Evolutionary conservation across 2,329 filamentous ascomycete genomes (phyloP).

Genomic region (Sordariomycetes sp.): DNA sequence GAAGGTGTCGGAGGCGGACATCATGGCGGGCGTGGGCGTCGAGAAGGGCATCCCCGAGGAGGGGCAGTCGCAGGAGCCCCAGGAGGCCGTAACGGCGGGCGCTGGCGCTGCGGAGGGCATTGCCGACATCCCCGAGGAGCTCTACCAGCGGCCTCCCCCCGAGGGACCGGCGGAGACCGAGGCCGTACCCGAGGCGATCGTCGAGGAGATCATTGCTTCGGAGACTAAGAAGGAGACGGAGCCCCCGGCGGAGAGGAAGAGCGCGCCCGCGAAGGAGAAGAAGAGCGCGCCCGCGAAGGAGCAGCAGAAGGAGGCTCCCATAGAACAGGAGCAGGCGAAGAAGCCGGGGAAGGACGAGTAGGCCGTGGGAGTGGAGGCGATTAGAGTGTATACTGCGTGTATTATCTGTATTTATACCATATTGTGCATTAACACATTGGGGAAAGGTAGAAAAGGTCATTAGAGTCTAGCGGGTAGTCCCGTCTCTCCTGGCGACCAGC

Average conservation of each 20-base stretch:
- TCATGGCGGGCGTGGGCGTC: slow-evolving; percentile 1
- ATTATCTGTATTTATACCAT: slow-evolving; percentile 5
- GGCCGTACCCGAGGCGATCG: not conserved
- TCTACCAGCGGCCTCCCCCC: not conserved
- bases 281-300: not conserved
- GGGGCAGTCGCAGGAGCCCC: not conserved
- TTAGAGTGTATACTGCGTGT: not conserved
- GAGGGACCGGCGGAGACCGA: not conserved
- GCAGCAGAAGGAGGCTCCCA: not conserved
- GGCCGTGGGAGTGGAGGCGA: not conserved
- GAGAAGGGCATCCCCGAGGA: not conserved
- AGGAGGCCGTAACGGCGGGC: no score
- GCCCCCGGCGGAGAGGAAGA: not conserved
- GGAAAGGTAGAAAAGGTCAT: not conserved
- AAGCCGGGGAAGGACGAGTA: slow-evolving; percentile 2
- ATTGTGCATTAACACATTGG: not conserved
- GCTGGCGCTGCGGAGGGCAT: no score
- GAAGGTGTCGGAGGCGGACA: not conserved
- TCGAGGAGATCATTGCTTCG: not conserved
- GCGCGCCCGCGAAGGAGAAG: not conserved
- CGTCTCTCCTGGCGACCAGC: not conserved
- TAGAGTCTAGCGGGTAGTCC: not conserved
- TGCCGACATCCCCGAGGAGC: no score
- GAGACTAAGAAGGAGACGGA: not conserved
- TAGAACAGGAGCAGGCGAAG: not conserved